Percentiles rank a stretch among this genome's conserved stretches.
Evolutionary conservation across 495 filamentous ascomycete genomes (phyloP).

Genomic region (Penicillium paxilli): DNA sequence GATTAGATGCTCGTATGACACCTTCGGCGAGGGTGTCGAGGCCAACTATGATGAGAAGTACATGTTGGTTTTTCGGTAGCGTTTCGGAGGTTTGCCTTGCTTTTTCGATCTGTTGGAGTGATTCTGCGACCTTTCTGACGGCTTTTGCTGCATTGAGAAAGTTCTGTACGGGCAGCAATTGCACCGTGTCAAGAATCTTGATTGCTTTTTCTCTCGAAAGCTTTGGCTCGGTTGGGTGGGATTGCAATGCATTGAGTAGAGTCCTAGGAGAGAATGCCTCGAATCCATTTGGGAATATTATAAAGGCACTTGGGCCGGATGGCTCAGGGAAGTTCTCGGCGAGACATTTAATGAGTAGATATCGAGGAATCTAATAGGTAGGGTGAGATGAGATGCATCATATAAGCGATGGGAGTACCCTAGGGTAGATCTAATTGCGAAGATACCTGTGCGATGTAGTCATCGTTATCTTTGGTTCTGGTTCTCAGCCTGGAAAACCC

Average conservation of each 20-base stretch:
- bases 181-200: constrained; percentile 35
- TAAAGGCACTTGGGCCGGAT: constrained; percentile 30
- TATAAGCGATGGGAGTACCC: background rate
- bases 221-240: constrained; percentile 4
- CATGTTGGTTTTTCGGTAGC: background rate
- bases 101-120: constrained; percentile 21
- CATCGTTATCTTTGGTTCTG: constrained; percentile 26
- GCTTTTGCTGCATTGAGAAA: constrained; percentile 36
- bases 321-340: background rate
- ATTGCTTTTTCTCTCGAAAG: constrained; percentile 37
- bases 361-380: constrained; percentile 14
- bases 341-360: constrained; percentile 14
- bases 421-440: no score
- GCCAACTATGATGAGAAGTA: constrained; percentile 37
- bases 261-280: constrained; percentile 76
- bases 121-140: constrained; percentile 32
- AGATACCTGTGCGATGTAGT: constrained; percentile 37
- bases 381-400: constrained; percentile 1
- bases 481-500: constrained; percentile 39
- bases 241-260: constrained; percentile 48
- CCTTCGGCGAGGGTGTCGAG: constrained; percentile 42
- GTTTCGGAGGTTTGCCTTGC: constrained; percentile 4
- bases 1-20: constrained; percentile 41
- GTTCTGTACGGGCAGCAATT: constrained; percentile 39
- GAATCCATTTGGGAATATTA: constrained; percentile 75